A percentile compares a stretch with the other conserved stretches of the same genome.
Evolutionary conservation across 2,329 filamentous ascomycete genomes (phyloP).

Genomic region (Teratosphaeria destructans): DNA sequence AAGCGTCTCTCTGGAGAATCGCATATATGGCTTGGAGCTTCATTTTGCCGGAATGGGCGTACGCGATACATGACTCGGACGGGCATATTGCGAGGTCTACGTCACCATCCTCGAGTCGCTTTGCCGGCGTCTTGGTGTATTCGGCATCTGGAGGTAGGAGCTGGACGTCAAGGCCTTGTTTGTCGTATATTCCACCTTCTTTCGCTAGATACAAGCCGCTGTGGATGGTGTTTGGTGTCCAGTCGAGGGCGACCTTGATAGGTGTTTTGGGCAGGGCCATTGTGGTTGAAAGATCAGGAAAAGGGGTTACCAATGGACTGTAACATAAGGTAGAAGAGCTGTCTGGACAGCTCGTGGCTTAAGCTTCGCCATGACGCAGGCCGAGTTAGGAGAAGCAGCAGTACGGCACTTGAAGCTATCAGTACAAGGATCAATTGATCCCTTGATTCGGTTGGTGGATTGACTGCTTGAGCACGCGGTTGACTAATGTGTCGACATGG

Average conservation of each 20-base stretch:
- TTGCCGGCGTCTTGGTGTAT: conserved; percentile 22
- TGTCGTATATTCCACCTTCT: conserved; percentile 14
- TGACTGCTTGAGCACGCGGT: no score
- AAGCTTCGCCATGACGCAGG: not conserved
- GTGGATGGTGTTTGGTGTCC: conserved; percentile 27
- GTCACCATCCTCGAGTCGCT: conserved; percentile 16
- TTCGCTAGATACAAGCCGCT: conserved; percentile 21
- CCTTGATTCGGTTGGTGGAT: no score
- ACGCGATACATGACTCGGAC: conserved; percentile 24
- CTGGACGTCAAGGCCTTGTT: conserved; percentile 16
- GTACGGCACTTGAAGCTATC: not conserved
- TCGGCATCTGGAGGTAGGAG: conserved; percentile 18
- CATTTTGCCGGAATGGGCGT: conserved; percentile 21
- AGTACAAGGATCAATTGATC: no score
- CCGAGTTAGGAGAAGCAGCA: not conserved
- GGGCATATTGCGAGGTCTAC: conserved; percentile 25
- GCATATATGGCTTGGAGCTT: conserved; percentile 24
- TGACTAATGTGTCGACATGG: no score
- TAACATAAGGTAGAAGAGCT: not conserved
- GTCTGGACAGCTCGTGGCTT: not conserved
- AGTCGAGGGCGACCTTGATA: conserved; percentile 23
- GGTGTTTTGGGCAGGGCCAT: conserved; percentile 8
- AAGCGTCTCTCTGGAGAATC: conserved; percentile 24
- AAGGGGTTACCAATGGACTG: not conserved
- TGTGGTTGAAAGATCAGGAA: not conserved